These are phyloP conservation scores for Silene coronaria DNA, from an alignment of 179 eudicot genomes.

Conservation along the genomic window DNA sequence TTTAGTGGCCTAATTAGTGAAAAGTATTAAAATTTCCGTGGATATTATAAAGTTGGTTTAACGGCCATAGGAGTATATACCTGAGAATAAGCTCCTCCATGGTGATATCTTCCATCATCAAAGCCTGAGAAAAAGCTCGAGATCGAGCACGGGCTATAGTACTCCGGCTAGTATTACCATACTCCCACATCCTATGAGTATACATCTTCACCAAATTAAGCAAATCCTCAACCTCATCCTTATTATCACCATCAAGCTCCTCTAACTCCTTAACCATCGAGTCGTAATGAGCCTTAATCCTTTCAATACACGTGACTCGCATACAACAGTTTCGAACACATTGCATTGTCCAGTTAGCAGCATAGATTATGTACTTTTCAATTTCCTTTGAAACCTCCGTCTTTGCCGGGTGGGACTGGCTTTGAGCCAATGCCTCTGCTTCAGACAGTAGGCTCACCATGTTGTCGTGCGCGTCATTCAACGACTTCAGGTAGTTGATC, in stretches of 20 bases:
- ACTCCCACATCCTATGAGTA: background rate
- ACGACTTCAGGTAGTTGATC: background rate
- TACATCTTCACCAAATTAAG: background rate
- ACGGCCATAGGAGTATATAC: background rate
- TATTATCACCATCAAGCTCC: background rate
- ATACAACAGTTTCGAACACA: conserved; percentile 4
- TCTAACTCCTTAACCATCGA: background rate
- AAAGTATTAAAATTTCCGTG: too few relatives aligned
- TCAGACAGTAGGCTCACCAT: background rate
- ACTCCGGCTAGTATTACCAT: background rate
- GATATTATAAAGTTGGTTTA: too few relatives aligned
- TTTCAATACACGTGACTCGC: background rate
- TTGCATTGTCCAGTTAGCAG: background rate
- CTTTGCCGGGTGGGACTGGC: background rate
- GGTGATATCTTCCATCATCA: background rate
- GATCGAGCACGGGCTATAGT: background rate
- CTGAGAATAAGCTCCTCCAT: background rate
- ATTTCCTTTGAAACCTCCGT: background rate
- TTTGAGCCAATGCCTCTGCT: background rate
- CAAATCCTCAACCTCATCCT: background rate
- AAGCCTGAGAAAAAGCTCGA: background rate
- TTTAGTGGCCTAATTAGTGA: too few relatives aligned
- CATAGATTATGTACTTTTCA: conserved; percentile 3
- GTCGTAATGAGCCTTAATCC: background rate
- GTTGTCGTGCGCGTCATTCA: background rate